Percentiles rank a stretch among this genome's conserved stretches.
phyloP scores from a whole-genome alignment of 768 basidiomycete genomes.

The Boletus rufocinnamomeus region DNA sequence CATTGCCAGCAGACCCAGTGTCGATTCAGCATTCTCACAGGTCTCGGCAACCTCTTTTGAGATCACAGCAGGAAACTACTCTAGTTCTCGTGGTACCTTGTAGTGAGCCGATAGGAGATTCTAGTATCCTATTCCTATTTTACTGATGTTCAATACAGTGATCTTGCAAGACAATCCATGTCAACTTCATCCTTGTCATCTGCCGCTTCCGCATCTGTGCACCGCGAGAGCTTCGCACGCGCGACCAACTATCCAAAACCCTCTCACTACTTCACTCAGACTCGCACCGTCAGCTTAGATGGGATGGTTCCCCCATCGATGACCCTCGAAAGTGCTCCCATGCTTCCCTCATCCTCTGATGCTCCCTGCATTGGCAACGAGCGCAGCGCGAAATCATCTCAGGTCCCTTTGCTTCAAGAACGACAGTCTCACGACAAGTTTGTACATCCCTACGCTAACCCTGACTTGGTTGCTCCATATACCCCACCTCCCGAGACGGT shows the following conservation, averaged over 20 bases:
- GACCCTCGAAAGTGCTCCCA: conserved; percentile 4
- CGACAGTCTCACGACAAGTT: conserved; percentile 36
- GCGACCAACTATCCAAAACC: conserved; percentile 10
- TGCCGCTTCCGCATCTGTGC: conserved; percentile 14
- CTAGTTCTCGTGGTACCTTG: conserved; percentile 53
- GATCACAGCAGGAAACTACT: conserved; percentile 50
- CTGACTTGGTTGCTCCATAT: conserved; percentile 55
- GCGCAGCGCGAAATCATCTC: conserved; percentile 19
- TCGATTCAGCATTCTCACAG: conserved; percentile 60
- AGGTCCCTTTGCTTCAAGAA: conserved; percentile 37
- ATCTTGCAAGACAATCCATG: conserved; percentile 60
- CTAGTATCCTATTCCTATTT: background rate
- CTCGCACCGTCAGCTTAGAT: conserved; percentile 12
- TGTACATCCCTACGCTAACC: conserved; percentile 81
- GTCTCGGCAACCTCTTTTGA: conserved; percentile 61
- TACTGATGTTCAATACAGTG: conserved; percentile 38
- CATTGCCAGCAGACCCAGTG: conserved; percentile 55
- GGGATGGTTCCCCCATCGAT: conserved; percentile 5
- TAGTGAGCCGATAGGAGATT: conserved; percentile 48
- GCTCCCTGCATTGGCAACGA: conserved; percentile 10
- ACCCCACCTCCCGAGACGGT: conserved; percentile 33
- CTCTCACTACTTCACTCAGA: conserved; percentile 10
- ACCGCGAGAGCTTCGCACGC: conserved; percentile 47
- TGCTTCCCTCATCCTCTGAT: conserved; percentile 17
- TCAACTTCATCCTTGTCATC: conserved; percentile 55